Evolutionary conservation across 1,139 yeast genomes (phyloP), one percentile per base, ranked within the genome.

Genomic region (Taphrina flavorubra): DNA sequence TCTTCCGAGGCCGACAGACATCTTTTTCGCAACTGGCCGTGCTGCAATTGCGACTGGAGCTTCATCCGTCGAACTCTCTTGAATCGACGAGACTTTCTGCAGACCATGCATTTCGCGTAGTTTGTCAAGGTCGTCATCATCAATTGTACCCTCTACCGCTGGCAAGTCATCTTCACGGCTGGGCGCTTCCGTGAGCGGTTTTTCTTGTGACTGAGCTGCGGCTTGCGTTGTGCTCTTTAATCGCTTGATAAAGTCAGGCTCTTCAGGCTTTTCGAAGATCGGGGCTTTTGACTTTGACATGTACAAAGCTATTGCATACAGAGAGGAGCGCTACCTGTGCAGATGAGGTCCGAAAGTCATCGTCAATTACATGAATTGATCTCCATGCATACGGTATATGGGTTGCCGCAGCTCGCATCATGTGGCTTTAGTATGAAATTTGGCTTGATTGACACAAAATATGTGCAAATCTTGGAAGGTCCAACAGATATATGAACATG

Each of bases 101-200:
- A 36, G 49, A 18, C 61, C 59, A 36, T 18, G 46, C 16, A 44
- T n/a, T 51, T 42, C 39, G n/a, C 62, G 51, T 2, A 58, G 5
- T 40, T 42, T 34, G 10, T 44, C 62, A 4, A 58, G 18, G 20
- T 58, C 62, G 18, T 13, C 40, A 6, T 16, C 25, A 14, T 16
- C 14, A 2, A 37, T 16, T 8, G 42, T 47, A 44, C 18, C 56
- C 5, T 34, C 56, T 5, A 63, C 18, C 16, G 61, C 51, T 37
- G 67, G 67, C 44, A 63, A n/a, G 18, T 63, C 67, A 16, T 63
- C 67, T 46, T 63, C 67, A 14, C 61, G 61, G 2, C 55, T 56
- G 0, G 67, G 67, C 11, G 67, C 67, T 4, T 53, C 55, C 5
- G 67, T 56, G 25, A 63, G 14, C 6, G 67, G 56, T 16, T 46